A percentile compares a stretch with the other conserved stretches of the same genome.
These are phyloP conservation scores for Phalaenopsis equestris DNA, from an alignment of 106 monocot species.

Conservation along the genomic window DNA sequence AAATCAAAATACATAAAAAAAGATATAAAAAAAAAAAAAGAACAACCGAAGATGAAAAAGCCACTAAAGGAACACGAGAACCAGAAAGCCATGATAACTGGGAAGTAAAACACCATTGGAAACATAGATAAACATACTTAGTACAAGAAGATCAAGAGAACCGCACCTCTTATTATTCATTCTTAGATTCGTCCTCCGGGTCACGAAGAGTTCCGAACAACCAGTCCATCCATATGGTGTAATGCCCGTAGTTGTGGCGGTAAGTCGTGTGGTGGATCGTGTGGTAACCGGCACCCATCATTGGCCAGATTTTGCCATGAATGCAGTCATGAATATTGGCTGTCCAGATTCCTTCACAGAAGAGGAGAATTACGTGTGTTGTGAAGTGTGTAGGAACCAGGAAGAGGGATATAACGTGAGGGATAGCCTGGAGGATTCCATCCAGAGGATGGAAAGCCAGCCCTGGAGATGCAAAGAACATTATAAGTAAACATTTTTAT, in stretches of 20 bases:
- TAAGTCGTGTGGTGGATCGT: constrained; percentile 72
- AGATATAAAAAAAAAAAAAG: too few species aligned
- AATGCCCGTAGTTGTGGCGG: constrained; percentile 68
- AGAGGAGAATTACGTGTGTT: constrained; percentile 46
- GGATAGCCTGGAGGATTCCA: constrained; percentile 49
- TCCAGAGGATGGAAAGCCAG: constrained; percentile 62
- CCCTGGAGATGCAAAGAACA: constrained; percentile 14
- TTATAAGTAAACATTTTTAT: background rate
- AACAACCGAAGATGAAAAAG: too few species aligned
- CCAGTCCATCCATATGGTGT: constrained; percentile 63
- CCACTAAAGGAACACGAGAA: too few species aligned
- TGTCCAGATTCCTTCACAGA: constrained; percentile 54
- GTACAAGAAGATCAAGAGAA: background rate
- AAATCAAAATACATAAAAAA: too few species aligned
- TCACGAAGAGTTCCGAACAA: constrained; percentile 51
- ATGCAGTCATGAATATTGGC: constrained; percentile 70
- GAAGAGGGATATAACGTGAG: constrained; percentile 51
- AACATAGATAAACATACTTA: background rate
- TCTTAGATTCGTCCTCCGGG: constrained; percentile 29
- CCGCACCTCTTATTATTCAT: constrained; percentile 1
- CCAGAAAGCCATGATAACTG: too few species aligned
- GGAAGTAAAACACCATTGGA: constrained; percentile 6
- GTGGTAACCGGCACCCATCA: constrained; percentile 72
- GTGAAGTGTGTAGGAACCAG: constrained; percentile 46
- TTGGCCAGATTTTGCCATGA: constrained; percentile 53